Evolutionary conservation across 2,329 filamentous ascomycete genomes (phyloP).

Genomic region (Dactylellina leptospora): DNA sequence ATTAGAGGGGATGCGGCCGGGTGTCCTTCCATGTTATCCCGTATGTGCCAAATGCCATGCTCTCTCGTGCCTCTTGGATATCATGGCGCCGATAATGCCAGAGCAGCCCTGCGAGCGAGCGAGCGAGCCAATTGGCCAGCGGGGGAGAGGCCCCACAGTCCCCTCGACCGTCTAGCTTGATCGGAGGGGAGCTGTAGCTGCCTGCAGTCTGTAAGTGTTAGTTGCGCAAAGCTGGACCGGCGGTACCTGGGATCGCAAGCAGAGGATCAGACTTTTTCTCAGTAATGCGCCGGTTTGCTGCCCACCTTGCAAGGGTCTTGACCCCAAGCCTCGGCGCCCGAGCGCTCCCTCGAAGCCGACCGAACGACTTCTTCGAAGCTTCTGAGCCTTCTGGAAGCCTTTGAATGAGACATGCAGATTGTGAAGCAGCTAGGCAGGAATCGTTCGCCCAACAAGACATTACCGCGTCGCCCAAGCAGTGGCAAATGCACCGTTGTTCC

Average conservation of each 20-base stretch:
- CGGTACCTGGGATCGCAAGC: conserved; percentile 40
- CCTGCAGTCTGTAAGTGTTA: conserved; percentile 50
- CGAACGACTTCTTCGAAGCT: conserved; percentile 29
- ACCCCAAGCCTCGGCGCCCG: conserved; percentile 36
- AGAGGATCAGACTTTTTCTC: conserved; percentile 13
- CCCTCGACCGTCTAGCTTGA: conserved; percentile 32
- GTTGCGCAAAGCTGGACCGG: conserved; percentile 48
- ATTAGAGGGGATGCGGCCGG: conserved; percentile 32
- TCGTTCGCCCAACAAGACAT: conserved; percentile 36
- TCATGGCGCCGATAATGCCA: conserved; percentile 13
- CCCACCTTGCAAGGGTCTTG: conserved; percentile 46
- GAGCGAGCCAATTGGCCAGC: conserved; percentile 37
- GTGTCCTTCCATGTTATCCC: conserved; percentile 28
- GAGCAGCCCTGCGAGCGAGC: too few relatives aligned
- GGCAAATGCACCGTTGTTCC: conserved; percentile 42
- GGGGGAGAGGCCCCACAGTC: conserved; percentile 16
- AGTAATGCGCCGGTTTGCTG: conserved; percentile 43
- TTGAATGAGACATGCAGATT: conserved; percentile 53
- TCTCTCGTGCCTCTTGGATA: conserved; percentile 22
- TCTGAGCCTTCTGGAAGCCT: conserved; percentile 49
- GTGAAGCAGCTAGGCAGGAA: conserved; percentile 50
- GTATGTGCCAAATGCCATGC: conserved; percentile 28
- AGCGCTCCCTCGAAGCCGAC: conserved; percentile 44
- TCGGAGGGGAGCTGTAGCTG: conserved; percentile 31
- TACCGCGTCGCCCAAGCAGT: conserved; percentile 38